Conservation (phyloP, 73 alveolate species). For the Paramecium pentaurelia region DNA sequence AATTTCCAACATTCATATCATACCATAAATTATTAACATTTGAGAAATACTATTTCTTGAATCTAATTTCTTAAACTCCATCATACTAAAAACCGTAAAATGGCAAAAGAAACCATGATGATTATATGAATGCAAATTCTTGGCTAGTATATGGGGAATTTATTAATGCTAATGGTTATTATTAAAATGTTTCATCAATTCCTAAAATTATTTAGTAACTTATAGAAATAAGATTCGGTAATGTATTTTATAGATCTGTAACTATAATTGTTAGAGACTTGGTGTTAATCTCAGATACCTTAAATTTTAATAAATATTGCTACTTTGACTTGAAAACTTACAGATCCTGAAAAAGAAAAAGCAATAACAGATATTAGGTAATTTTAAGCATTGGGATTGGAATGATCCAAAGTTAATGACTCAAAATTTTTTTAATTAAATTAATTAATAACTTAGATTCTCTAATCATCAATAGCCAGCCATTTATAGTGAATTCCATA, state of each 20-base stretch:
- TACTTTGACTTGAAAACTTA: background rate
- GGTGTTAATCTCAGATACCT: background rate
- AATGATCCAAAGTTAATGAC: background rate
- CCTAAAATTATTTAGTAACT: background rate
- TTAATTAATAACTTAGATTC: background rate
- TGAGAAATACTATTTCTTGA: background rate
- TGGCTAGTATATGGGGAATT: background rate
- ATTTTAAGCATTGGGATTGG: background rate
- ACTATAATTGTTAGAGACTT: background rate
- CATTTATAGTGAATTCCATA: background rate
- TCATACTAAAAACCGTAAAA: background rate
- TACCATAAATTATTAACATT: background rate
- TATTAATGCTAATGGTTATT: background rate
- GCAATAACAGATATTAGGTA: background rate
- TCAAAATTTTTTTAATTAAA: background rate
- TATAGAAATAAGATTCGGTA: background rate
- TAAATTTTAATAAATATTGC: background rate
- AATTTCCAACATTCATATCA: background rate
- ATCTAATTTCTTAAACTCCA: background rate
- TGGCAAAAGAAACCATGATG: background rate
- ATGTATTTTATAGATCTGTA: background rate
- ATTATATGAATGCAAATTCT: background rate
- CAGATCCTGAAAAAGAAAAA: background rate
- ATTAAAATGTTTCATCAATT: background rate
- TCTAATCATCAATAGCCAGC: background rate